Base-by-base conservation (phyloP, 2,329 filamentous ascomycete genomes). In the Thielaviopsis populi region DNA sequence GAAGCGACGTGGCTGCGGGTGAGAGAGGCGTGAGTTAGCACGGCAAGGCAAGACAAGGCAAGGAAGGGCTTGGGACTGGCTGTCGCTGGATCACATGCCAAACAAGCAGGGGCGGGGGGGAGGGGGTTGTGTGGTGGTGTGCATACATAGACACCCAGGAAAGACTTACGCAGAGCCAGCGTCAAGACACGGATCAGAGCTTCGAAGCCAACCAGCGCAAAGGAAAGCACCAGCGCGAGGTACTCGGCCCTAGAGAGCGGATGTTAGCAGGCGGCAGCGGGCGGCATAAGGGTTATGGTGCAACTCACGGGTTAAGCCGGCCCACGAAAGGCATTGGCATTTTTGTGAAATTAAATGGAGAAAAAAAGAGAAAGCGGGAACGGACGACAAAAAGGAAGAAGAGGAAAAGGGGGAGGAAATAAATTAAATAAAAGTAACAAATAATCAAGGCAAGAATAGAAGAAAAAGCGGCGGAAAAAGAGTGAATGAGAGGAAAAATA, bases 171-270 rank as follows among this genome's bases (percentile, higher is more conserved):
- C 50, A 99, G 81, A 42, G 89, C 89, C 67, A 96, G 82, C 1
- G 94, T 97, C 67, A 96, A 83, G 65, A 95, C 78, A 69, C 92
- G 85, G 70, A 96, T 87, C 66, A 95, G 71, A 64, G 85, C 85
- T 74, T 99, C 94, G 68, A 96, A 80, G 58, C 84, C 80, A 65
- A 97, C 86, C 43, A 99, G 82, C 62, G 89, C 70, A 70, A 97
- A 88, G 7, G 92, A 97, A 63, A 85, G 84, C 58, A 94, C 75
- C 53, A 99, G 83, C 46, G 91, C 90, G 67, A 95, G 75, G 76
- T 97, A 97, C 77, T 99, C 91, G 74, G 81, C 81, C 74, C 88
- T 91, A 68, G 27, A 24, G 43, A 5, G 10, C 62, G 58, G 43
- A 40, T 63, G 40, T 59, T 63, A 30, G 22, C 13, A 17, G 24